Conservation (phyloP, 2,329 filamentous ascomycete genomes). For the Talaromyces albobiverticillius region DNA sequence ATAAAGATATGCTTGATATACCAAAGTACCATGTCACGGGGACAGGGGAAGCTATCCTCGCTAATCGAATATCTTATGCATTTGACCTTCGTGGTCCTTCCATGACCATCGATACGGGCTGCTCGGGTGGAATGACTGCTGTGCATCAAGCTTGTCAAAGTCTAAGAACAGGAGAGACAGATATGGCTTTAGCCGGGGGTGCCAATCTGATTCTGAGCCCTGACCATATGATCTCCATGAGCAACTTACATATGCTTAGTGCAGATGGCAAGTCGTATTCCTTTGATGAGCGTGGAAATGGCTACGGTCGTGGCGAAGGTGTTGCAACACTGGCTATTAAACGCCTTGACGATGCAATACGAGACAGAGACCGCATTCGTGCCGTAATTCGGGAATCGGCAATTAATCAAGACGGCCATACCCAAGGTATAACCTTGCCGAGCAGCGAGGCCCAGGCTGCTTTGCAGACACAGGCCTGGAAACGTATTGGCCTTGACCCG, state of each 20-base stretch:
- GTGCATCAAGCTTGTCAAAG: constrained; percentile 32
- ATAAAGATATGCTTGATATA: constrained; percentile 15
- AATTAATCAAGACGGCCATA: constrained; percentile 36
- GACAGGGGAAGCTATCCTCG: constrained; percentile 30
- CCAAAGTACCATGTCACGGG: constrained; percentile 24
- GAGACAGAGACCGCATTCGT: constrained; percentile 41
- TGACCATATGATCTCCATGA: constrained; percentile 29
- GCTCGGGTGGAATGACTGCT: constrained; percentile 41
- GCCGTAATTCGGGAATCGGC: constrained; percentile 24
- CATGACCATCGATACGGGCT: constrained; percentile 48
- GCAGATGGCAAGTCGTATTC: constrained; percentile 52
- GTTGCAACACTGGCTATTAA: constrained; percentile 49
- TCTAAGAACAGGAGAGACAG: constrained; percentile 26
- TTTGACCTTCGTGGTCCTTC: constrained; percentile 40
- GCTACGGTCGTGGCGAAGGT: constrained; percentile 52
- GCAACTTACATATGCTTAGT: constrained; percentile 47
- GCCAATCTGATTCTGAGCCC: constrained; percentile 28
- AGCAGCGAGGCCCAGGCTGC: constrained; percentile 33
- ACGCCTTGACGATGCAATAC: constrained; percentile 42
- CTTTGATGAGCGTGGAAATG: constrained; percentile 48
- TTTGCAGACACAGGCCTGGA: constrained; percentile 38
- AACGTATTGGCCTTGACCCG: constrained; percentile 27
- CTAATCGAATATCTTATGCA: constrained; percentile 41
- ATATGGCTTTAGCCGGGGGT: constrained; percentile 22
- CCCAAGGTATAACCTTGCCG: constrained; percentile 40